phyloP scores from a whole-genome alignment of 2,329 filamentous ascomycete species.

The Exophiala sideris region DNA sequence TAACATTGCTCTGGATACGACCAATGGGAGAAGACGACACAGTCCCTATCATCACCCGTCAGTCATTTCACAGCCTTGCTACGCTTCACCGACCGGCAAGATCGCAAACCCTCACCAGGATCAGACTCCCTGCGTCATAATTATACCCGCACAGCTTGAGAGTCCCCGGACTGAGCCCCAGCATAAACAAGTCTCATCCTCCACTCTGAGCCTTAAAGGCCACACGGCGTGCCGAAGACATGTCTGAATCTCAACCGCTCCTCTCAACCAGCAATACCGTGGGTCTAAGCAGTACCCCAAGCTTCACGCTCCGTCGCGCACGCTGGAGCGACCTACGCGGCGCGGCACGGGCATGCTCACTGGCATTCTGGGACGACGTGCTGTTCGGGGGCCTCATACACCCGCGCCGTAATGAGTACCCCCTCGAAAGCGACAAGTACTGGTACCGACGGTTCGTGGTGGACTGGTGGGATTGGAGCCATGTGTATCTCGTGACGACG shows the following conservation, averaged over 20 bases:
- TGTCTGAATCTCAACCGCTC: neutral
- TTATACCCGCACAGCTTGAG: no score
- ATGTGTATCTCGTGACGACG: constrained; percentile 23
- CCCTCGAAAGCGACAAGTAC: constrained; percentile 21
- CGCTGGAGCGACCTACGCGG: constrained; percentile 17
- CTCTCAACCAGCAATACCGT: neutral
- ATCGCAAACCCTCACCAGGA: no score
- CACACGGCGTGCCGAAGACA: constrained; percentile 1
- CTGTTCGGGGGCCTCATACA: constrained; percentile 26
- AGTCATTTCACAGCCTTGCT: no score
- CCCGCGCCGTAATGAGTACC: constrained; percentile 19
- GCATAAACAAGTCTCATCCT: no score
- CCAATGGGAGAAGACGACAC: no score
- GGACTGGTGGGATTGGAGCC: constrained; percentile 24
- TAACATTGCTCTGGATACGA: no score
- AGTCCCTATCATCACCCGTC: no score
- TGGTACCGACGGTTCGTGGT: constrained; percentile 26
- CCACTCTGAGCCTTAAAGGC: no score
- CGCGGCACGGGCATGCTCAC: constrained; percentile 16
- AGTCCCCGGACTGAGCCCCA: no score
- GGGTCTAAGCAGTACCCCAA: neutral
- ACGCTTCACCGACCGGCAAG: no score
- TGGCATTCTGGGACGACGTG: constrained; percentile 24
- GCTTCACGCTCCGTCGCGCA: constrained; percentile 18
- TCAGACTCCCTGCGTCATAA: no score